Evolutionary conservation across 164 flowering plant genomes (phyloP), one percentile per base, ranked within the genome.

Genomic region (Aristolochia fimbriata): DNA sequence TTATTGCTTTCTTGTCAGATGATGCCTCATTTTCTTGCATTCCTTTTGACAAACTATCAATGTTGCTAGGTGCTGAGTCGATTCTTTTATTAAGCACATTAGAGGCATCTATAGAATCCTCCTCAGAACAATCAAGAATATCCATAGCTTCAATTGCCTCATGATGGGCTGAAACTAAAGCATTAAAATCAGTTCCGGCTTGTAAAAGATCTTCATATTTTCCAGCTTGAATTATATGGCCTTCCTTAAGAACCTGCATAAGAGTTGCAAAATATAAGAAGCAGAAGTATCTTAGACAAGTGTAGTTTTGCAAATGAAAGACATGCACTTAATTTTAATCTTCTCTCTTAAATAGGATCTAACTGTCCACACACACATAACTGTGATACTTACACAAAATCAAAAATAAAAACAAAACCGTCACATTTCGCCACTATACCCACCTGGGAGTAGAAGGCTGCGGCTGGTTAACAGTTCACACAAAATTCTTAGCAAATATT

Each of bases 111-210:
- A 78, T 83, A n/a, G 85, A 78, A 65, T 83, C 89, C 64, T 86
- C 91, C 15, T 79, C 75, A 21, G 85, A 65, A 64, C 71, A 81
- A 57, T 55, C 70, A 22, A 78, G 73, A 37, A 89, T 78, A 65
- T 88, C 96, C 84, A 89, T 78, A 41, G 92, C 73, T 60, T 83
- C 99, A 74, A 94, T 91, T 73, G 97, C 99, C 69, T 94, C 96
- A 69, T 91, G 86, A 55, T 94, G 99, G 50, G 97, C 99, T 21
- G 79, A 77, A 51, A 94, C 96, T 57, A 94, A 70, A 52, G 85
- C 73, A 47, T 78, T 74, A 62, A 93, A 93, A 70, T 90, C 98
- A 56, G 96, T 91, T 65, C 99, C 97, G 24, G 84, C 84, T 77
- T 91, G 96, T 70, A 88, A 70, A 59, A 94, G 93, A 65, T 91